Conservation (phyloP, 805 yeast genomes). For the Pichia eremophila region DNA sequence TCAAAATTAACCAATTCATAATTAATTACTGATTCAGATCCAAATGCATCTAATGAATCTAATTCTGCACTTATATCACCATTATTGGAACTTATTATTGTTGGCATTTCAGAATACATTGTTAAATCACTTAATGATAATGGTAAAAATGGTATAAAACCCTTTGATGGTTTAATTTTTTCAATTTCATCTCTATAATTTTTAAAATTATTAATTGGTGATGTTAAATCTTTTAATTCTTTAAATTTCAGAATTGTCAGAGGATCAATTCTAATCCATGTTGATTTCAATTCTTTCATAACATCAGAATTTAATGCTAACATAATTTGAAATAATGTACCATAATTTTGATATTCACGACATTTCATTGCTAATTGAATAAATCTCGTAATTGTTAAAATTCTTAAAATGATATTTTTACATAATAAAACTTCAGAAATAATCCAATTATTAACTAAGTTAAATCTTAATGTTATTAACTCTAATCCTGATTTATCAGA, state of each 20-base stretch:
- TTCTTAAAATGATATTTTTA: constrained; percentile 45
- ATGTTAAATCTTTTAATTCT: constrained; percentile 58
- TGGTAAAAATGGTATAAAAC: constrained; percentile 88
- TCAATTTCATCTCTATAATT: constrained; percentile 56
- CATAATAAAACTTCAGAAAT: constrained; percentile 80
- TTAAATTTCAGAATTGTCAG: constrained; percentile 64
- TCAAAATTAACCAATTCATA: constrained; percentile 60
- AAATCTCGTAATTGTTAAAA: constrained; percentile 68
- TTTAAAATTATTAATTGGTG: constrained; percentile 66
- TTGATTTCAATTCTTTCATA: constrained; percentile 48
- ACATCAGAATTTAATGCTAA: constrained; percentile 67
- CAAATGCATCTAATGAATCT: constrained; percentile 5
- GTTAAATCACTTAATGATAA: constrained; percentile 76
- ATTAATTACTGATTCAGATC: constrained; percentile 12
- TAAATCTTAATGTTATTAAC: constrained; percentile 75
- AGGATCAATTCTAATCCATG: constrained; percentile 68
- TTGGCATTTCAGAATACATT: constrained; percentile 58
- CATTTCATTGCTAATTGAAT: constrained; percentile 81
- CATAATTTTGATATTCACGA: constrained; percentile 62
- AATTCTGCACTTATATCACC: constrained; percentile 7
- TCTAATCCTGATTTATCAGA: constrained; percentile 54
- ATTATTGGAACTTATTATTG: constrained; percentile 27
- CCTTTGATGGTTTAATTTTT: constrained; percentile 47
- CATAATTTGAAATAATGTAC: constrained; percentile 80
- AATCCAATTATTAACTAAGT: constrained; percentile 85